Conservation (phyloP, 306 rosid genomes). For the Fagus crenata region DNA sequence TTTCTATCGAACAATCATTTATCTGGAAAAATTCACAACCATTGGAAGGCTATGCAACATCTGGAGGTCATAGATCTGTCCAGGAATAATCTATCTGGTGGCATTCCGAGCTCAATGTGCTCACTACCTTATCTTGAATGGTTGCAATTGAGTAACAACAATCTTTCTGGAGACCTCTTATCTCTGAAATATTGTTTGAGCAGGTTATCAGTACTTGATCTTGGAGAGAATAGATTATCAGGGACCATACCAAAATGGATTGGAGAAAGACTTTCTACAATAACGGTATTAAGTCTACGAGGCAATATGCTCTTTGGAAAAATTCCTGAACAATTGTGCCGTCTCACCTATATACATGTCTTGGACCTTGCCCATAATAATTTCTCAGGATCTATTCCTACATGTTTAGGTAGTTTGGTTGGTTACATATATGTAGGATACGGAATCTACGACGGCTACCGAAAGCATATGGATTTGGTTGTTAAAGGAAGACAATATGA, state of each 20-base stretch:
- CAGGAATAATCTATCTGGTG: slow-evolving; percentile 19
- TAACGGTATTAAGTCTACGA: neutral
- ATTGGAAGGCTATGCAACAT: neutral
- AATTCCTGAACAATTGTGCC: slow-evolving; percentile 1
- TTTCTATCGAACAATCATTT: slow-evolving; percentile 15
- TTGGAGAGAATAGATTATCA: slow-evolving; percentile 2
- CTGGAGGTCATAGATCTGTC: slow-evolving; percentile 11
- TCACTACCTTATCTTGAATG: slow-evolving; percentile 6
- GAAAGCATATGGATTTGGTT: neutral
- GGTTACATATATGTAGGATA: neutral
- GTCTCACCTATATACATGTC: neutral
- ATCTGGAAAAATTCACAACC: slow-evolving; percentile 17
- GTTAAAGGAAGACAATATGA: neutral
- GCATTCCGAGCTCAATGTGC: slow-evolving; percentile 23
- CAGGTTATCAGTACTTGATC: neutral
- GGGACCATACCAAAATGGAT: slow-evolving; percentile 4
- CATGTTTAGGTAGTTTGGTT: slow-evolving; percentile 8
- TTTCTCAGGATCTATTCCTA: slow-evolving; percentile 12
- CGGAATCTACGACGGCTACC: no score
- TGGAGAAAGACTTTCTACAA: neutral
- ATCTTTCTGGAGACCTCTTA: slow-evolving; percentile 7
- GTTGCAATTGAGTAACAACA: slow-evolving; percentile 21
- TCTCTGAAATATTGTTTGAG: neutral
- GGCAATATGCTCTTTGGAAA: neutral
- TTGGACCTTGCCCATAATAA: slow-evolving; percentile 16